Evolutionary conservation across 192 early-diverging fungal genomes (phyloP).

Genomic region (Geosiphon pyriformis): DNA sequence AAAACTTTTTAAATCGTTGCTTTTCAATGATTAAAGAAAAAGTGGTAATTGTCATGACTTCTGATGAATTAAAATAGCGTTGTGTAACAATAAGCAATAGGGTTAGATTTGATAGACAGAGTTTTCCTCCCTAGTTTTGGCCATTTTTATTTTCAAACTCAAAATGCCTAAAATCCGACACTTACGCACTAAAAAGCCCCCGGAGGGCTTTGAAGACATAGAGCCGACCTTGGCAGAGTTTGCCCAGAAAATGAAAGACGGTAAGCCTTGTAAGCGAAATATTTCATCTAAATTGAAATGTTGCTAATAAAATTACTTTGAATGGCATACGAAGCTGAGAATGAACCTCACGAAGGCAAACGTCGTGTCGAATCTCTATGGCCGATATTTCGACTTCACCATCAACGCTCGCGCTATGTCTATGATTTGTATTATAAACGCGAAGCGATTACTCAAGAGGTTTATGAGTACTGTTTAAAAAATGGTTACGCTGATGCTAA

Average conservation of each 20-base stretch:
- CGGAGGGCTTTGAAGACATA: slow-evolving; percentile 93
- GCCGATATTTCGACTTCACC: slow-evolving; percentile 93
- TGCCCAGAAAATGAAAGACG: slow-evolving; percentile 91
- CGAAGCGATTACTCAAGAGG: slow-evolving; percentile 83
- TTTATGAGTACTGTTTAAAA: slow-evolving; percentile 93
- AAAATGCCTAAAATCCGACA: slow-evolving; percentile 76
- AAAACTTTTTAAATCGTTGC: too few species aligned
- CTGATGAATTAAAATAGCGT: too few species aligned
- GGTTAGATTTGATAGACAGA: too few species aligned
- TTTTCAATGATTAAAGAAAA: too few species aligned
- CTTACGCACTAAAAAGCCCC: slow-evolving; percentile 75
- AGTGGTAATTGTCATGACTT: too few species aligned
- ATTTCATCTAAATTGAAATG: background rate
- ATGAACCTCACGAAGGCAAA: slow-evolving; percentile 89
- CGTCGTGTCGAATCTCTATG: slow-evolving; percentile 89
- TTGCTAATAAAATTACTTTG: background rate
- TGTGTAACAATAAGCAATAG: too few species aligned
- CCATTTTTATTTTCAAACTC: too few species aligned
- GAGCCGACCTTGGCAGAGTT: slow-evolving; percentile 91
- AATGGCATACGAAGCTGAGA: slow-evolving; percentile 67
- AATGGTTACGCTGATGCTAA: slow-evolving; percentile 84
- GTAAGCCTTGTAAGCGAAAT: slow-evolving; percentile 34
- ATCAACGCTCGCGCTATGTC: slow-evolving; percentile 95
- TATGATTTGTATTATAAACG: slow-evolving; percentile 97
- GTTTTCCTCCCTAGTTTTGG: too few species aligned